Conservation (phyloP, 108 stramenopile species). For the Parietichytrium sp. region DNA sequence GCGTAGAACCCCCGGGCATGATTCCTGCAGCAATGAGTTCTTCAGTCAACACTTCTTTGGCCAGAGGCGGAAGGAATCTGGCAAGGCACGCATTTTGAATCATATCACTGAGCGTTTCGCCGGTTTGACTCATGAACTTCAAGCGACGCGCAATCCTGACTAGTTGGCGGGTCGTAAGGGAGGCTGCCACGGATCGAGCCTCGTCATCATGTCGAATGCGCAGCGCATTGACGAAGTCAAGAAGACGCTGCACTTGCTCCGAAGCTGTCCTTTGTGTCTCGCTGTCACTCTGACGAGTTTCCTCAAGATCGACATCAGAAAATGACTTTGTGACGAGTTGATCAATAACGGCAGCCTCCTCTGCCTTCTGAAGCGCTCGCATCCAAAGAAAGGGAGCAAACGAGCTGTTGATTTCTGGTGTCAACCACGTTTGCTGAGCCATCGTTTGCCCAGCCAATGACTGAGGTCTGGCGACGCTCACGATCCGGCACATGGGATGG, state of each 20-base stretch:
- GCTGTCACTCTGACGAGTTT: too few species aligned
- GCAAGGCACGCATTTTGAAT: conserved; percentile 18
- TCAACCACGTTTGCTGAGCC: conserved; percentile 55
- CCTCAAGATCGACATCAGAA: background rate
- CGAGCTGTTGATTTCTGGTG: conserved; percentile 59
- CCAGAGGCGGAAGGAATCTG: background rate
- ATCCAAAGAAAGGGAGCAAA: conserved; percentile 40
- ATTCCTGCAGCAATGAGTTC: background rate
- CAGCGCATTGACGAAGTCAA: background rate
- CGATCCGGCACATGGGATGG: conserved; percentile 1
- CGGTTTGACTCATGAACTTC: background rate
- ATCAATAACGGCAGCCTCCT: background rate
- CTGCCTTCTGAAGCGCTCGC: background rate
- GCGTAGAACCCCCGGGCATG: too few species aligned
- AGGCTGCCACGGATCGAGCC: background rate
- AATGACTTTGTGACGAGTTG: background rate
- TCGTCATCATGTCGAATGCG: background rate
- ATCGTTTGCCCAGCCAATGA: background rate
- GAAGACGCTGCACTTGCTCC: too few species aligned
- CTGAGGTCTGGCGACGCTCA: background rate
- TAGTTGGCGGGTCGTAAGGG: conserved; percentile 4
- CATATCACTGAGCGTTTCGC: background rate
- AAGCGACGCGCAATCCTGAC: background rate
- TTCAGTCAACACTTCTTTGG: background rate
- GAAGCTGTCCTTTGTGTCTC: too few species aligned